A percentile compares a stretch with the other conserved stretches of the same genome.
These are phyloP conservation scores for Pistacia vera DNA, from an alignment of 345 rosid species.

Conservation along the genomic window DNA sequence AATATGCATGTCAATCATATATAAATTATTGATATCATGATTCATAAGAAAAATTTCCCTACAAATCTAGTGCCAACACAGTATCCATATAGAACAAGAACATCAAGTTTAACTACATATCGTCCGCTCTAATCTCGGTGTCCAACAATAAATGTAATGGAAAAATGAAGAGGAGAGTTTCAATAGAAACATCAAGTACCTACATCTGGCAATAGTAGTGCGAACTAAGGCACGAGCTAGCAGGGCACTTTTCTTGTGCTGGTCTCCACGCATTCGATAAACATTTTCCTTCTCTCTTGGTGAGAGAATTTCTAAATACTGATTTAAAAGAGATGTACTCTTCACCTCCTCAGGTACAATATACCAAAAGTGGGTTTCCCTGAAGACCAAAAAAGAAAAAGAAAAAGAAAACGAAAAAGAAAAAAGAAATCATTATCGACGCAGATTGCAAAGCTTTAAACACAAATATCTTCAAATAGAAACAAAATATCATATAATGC, in stretches of 20 bases:
- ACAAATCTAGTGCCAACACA: neutral
- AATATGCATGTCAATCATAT: neutral
- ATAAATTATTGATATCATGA: neutral
- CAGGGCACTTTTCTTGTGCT: slow-evolving; percentile 74
- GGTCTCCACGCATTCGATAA: slow-evolving; percentile 50
- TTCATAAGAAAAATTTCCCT: neutral
- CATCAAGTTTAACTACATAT: neutral
- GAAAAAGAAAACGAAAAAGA: neutral
- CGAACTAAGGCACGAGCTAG: slow-evolving; percentile 87
- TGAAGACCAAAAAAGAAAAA: slow-evolving; percentile 20
- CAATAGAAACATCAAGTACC: slow-evolving; percentile 17
- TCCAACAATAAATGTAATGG: neutral
- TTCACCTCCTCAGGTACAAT: slow-evolving; percentile 75
- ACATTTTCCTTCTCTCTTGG: slow-evolving; percentile 71
- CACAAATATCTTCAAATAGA: neutral
- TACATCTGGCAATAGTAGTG: slow-evolving; percentile 92
- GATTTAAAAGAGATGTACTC: slow-evolving; percentile 54
- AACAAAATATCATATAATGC: neutral
- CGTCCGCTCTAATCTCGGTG: neutral
- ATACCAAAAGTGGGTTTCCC: slow-evolving; percentile 95
- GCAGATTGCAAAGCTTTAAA: neutral
- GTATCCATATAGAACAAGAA: neutral
- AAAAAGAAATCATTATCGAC: neutral
- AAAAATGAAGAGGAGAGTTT: neutral
- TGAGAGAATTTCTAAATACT: slow-evolving; percentile 66